Percentiles rank a stretch among this genome's conserved stretches.
phyloP scores from a whole-genome alignment of 352 stramenopile genomes.

The Globisporangium uncinulatum region DNA sequence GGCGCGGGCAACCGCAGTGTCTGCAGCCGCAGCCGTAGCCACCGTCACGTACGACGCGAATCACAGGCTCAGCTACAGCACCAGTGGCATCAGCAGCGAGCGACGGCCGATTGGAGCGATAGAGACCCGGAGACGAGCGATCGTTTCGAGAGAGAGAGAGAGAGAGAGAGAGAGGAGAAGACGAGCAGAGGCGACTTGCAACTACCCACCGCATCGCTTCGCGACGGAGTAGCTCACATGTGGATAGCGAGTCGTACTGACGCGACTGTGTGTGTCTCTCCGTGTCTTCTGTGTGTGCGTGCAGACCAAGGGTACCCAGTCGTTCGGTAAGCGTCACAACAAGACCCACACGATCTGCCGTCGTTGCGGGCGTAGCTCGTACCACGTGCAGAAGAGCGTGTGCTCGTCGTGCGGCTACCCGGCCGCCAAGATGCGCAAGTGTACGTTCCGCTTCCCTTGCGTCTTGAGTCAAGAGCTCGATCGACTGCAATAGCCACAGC shows the following conservation, averaged over 20 bases:
- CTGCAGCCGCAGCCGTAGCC: too few species aligned
- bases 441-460: constrained; percentile 31
- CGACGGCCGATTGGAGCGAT: not conserved
- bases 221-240: not conserved
- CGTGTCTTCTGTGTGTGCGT: constrained; percentile 18
- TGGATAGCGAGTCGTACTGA: not conserved
- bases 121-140: not conserved
- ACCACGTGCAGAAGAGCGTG: constrained; percentile 99
- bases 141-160: not conserved
- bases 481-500: too few species aligned
- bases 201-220: not conserved
- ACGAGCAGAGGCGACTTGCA: not conserved
- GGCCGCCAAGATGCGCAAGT: constrained; percentile 96
- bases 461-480: not conserved
- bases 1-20: too few species aligned
- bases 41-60: too few species aligned
- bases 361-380: constrained; percentile 98
- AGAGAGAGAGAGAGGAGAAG: not conserved
- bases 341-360: constrained; percentile 99
- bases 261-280: not conserved
- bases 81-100: too few species aligned
- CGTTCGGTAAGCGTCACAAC: constrained; percentile 99
- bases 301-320: constrained; percentile 99
- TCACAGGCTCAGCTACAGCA: too few species aligned
- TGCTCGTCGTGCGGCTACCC: constrained; percentile 99